Evolutionary conservation across 257 asterid genomes (phyloP).

Genomic region (Forsythia suspensa): DNA sequence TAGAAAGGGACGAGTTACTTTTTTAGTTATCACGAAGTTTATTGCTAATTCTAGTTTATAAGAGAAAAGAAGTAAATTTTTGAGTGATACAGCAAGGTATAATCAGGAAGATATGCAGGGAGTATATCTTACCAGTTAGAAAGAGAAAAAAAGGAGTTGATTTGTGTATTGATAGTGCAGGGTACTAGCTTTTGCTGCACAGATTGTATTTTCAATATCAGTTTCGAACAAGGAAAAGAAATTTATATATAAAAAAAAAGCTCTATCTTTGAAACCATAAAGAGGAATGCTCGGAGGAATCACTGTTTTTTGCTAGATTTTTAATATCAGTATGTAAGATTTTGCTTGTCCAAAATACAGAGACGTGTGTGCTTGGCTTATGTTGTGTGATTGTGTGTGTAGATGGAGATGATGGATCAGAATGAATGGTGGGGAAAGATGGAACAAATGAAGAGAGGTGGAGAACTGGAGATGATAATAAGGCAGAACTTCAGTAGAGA

Average conservation of each 20-base stretch:
- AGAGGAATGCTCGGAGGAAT: background rate
- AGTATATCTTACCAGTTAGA: background rate
- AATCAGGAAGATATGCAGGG: background rate
- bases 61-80: background rate
- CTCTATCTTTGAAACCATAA: slow-evolving; percentile 11
- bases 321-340: background rate
- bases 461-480: slow-evolving; percentile 84
- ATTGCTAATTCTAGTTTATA: background rate
- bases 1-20: background rate
- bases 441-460: slow-evolving; percentile 78
- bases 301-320: slow-evolving; percentile 1
- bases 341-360: slow-evolving; percentile 5
- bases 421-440: slow-evolving; percentile 89
- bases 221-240: slow-evolving; percentile 1
- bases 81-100: background rate
- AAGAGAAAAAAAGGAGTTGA: background rate
- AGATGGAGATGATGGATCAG: slow-evolving; percentile 82
- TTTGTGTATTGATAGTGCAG: background rate
- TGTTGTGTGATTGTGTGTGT: slow-evolving; percentile 21
- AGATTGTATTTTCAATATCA: slow-evolving; percentile 7
- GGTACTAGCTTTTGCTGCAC: slow-evolving; percentile 4
- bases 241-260: background rate
- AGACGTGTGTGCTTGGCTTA: slow-evolving; percentile 1
- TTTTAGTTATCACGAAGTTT: background rate
- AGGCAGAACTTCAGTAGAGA: slow-evolving; percentile 72